Evolutionary conservation across 768 basidiomycete species (phyloP), one percentile per base, ranked within the genome.

Genomic region (Rhodotorula diobovata): DNA sequence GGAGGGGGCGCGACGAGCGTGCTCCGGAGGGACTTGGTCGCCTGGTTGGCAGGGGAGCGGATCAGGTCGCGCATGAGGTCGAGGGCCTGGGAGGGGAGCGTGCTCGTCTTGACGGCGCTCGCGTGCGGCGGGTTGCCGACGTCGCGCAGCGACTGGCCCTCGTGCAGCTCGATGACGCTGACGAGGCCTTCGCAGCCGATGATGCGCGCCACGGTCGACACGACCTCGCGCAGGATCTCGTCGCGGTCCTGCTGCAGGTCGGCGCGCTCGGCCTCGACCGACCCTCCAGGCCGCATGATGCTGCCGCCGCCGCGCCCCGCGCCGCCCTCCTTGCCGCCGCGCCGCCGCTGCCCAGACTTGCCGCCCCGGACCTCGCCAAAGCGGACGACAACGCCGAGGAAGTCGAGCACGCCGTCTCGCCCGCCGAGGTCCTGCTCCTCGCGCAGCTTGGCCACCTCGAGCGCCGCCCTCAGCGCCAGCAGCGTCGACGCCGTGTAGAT

Each of bases 11-110:
- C 66, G 45, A 74, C 45, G 45, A 75, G 72, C 5, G 69, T 68
- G 7, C 30, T 48, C 9, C 78, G 70, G 7, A 78, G 71, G 16
- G 72, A 76, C 46, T 74, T 74, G 41, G 74, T 68, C 4, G 78
- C 77, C 62, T 78, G 78, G 67, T 78, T 78, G 25, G 75, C 75
- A 8, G 78, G 75, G 23, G 78, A 78, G 45, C 76, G 75, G 39
- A 78, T 67, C 32, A 78, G 63, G 63, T 77, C 77, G 30, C 70
- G 71, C 77, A 78, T 77, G 51, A 77, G 73, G 45, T 71, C 61
- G 66, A 70, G 70, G 8, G 78, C 78, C 43, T 69, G 61, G 15
- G 63, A 34, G 0, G 73, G 71, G 14, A 77, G 73, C 25, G 37
- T 54, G 21, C 64, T 67, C 23, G 67, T 63, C 60, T 69, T 68